A percentile compares a stretch with the other conserved stretches of the same genome.
Conservation (phyloP, 352 stramenopile genomes). For the Lagenidium giganteum region DNA sequence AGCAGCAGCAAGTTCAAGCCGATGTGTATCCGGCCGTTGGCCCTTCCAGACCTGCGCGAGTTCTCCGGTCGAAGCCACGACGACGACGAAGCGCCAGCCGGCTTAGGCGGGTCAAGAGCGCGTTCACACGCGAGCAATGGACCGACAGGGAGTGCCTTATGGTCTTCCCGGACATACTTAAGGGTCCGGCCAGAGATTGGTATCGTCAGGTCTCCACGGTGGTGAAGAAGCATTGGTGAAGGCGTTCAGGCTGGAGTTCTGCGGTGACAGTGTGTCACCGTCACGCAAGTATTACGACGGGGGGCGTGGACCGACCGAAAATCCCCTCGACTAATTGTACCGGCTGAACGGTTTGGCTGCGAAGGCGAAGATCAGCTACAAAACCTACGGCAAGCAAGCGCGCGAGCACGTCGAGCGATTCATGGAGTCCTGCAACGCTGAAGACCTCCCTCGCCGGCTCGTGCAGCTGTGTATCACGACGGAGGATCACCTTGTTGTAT, state of each 20-base stretch:
- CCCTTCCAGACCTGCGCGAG: conserved; percentile 5
- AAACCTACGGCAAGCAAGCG: neutral
- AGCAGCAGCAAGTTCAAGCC: too few species aligned
- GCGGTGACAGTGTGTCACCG: neutral
- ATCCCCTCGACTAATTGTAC: conserved; percentile 18
- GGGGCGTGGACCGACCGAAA: conserved; percentile 5
- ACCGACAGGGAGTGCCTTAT: conserved; percentile 4
- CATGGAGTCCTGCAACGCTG: conserved; percentile 6
- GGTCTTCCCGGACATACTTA: conserved; percentile 4
- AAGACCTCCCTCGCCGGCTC: neutral
- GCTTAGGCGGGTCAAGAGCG: conserved; percentile 1
- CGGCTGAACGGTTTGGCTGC: conserved; percentile 8
- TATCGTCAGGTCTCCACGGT: conserved; percentile 6
- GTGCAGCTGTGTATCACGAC: too few species aligned
- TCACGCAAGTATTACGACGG: conserved; percentile 6
- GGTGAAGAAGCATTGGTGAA: neutral
- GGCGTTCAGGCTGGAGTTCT: conserved; percentile 16
- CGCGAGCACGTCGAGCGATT: conserved; percentile 2
- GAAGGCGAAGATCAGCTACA: neutral
- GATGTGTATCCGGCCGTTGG: too few species aligned
- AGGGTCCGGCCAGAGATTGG: conserved; percentile 6
- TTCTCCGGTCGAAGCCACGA: conserved; percentile 11
- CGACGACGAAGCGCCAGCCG: conserved; percentile 1
- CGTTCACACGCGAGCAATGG: conserved; percentile 9
- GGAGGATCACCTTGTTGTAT: too few species aligned